phyloP scores from a whole-genome alignment of 495 filamentous ascomycete species.

The Neurospora sp. region DNA sequence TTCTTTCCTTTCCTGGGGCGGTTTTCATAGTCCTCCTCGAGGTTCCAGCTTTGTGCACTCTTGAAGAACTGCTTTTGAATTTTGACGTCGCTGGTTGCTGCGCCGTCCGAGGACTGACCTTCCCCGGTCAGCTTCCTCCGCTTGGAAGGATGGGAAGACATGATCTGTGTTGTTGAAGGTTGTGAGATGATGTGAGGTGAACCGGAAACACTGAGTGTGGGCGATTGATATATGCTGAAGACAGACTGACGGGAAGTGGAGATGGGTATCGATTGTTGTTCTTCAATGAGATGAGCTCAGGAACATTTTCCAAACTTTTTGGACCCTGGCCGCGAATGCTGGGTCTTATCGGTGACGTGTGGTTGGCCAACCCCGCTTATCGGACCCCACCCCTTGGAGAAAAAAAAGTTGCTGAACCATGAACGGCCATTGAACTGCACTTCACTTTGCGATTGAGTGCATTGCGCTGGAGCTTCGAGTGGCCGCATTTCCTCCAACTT shows the following conservation, averaged over 20 bases:
- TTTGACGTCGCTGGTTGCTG: conserved; percentile 16
- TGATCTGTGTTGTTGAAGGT: conserved; percentile 6
- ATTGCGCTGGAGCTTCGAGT: not conserved
- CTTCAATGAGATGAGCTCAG: not conserved
- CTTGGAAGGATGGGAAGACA: conserved; percentile 34
- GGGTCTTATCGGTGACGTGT: conserved; percentile 3
- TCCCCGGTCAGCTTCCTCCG: conserved; percentile 29
- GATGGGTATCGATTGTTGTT: not conserved
- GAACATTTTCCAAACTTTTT: not conserved
- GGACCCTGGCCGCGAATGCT: not conserved
- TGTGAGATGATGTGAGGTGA: not conserved
- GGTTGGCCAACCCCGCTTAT: conserved; percentile 16
- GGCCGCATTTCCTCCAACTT: not conserved
- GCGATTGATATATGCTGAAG: not conserved
- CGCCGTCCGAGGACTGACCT: conserved; percentile 23
- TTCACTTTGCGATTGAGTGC: not conserved
- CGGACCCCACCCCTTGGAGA: conserved; percentile 1
- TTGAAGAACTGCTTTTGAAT: conserved; percentile 36
- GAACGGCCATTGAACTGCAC: not conserved
- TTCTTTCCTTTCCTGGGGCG: conserved; percentile 62
- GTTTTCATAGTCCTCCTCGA: conserved; percentile 86
- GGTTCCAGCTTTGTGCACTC: conserved; percentile 56
- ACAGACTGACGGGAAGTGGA: not conserved
- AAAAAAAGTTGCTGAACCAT: conserved; percentile 15
- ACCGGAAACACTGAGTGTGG: not conserved